Percentiles rank a stretch among this genome's conserved stretches.
These are phyloP conservation scores for Pleurotus sapidus DNA, from an alignment of 768 basidiomycete genomes.

Conservation along the genomic window DNA sequence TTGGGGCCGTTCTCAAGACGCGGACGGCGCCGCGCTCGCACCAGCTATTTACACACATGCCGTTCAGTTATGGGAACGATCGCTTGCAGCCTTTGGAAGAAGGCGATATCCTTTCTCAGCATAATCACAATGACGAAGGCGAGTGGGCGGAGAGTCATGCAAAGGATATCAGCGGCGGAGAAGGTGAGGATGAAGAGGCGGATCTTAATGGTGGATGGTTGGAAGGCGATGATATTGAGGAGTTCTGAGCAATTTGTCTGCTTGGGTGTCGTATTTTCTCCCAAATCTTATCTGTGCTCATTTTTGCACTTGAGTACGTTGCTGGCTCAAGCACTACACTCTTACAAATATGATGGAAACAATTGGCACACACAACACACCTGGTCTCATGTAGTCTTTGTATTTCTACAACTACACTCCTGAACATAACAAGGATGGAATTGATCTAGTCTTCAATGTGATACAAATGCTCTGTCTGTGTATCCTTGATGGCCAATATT, in stretches of 20 bases:
- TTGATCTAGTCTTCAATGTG: no score
- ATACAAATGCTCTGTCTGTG: no score
- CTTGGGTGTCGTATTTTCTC: no score
- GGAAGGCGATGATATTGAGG: conserved; percentile 60
- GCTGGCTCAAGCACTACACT: no score
- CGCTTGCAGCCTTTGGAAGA: conserved; percentile 15
- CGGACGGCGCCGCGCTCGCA: conserved; percentile 32
- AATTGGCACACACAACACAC: no score
- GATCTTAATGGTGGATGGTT: conserved; percentile 45
- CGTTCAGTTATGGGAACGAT: conserved; percentile 36
- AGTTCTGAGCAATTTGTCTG: conserved; percentile 25
- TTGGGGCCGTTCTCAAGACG: conserved; percentile 59
- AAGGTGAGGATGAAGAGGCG: conserved; percentile 23
- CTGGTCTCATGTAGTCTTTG: no score
- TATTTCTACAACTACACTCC: no score
- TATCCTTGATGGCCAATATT: no score
- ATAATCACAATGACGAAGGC: conserved; percentile 33
- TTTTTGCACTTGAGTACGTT: no score
- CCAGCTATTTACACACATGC: conserved; percentile 48
- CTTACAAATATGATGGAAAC: no score
- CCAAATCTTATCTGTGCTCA: no score
- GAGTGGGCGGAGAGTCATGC: background rate
- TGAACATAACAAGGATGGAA: no score
- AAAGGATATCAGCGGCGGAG: background rate
- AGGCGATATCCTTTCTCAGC: conserved; percentile 25